Base-by-base conservation (phyloP, 768 basidiomycete genomes). In the Termitomyces heimii region DNA sequence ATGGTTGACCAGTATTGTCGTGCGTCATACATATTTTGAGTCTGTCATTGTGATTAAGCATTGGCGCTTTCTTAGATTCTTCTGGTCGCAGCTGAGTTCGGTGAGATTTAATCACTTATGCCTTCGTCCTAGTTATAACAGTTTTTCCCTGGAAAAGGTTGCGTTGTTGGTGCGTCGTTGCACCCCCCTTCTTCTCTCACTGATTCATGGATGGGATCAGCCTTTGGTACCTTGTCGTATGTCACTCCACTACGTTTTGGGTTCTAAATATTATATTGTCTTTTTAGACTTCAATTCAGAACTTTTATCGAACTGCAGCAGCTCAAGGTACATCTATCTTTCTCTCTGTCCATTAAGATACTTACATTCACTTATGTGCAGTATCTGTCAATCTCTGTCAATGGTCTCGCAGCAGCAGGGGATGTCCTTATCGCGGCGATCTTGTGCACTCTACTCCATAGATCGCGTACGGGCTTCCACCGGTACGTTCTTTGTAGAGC, bases 391-490 rank as follows among this genome's bases (percentile, higher is more conserved):
- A 73, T 75, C 53, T 54, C 71, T 24, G 71, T 82, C 57, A 82
- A 82, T 59, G 73, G 70, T 2, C 64, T 76, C 3, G 72, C 78
- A 8, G 76, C 79, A 1, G 73, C 68, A 5, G 79, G 76, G 5
- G 81, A 82, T 47, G 60, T 78, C 26, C 58, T 81, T 35, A 81
- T 82, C 44, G 77, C 81, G 0, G 60, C 56, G n/a, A 62, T 70
- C 22, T 71, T 82, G 26, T 76, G 73, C 55, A 59, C 57, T 9
- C 68, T 82, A 49, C 71, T 82, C 44, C 73, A 74, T 29, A 65
- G 62, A 8, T 78, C 76, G 4, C 72, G 80, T 46, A 79, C 80
- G 42, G 78, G 80, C n/a, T 81, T 80, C 66, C 70, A 70, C 24
- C 73, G 70, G 79, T 75, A 60, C 12, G 67, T 52, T 9, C 6